Conservation (phyloP, 2,329 filamentous ascomycete species). For the Fusarium sp. region DNA sequence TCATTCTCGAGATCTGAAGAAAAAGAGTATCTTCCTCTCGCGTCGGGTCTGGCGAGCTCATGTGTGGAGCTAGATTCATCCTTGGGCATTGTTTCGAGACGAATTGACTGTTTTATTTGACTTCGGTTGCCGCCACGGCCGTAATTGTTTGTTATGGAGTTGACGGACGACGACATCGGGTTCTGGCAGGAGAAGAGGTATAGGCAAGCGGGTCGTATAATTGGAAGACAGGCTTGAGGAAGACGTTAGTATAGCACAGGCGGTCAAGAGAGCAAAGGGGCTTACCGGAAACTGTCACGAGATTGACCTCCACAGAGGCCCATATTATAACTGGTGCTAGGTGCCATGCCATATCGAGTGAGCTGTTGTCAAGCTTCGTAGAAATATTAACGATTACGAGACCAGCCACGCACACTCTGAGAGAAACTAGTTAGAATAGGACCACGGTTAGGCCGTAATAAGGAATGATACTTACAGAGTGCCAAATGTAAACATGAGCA, state of each 20-base stretch:
- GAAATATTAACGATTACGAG: conserved; percentile 38
- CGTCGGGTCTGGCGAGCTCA: conserved; percentile 26
- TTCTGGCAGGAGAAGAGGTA: conserved; percentile 32
- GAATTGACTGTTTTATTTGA: conserved; percentile 35
- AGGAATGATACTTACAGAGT: conserved; percentile 39
- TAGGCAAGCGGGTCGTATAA: conserved; percentile 35
- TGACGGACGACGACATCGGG: conserved; percentile 5
- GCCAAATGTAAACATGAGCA: conserved; percentile 49
- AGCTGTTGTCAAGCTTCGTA: conserved; percentile 28
- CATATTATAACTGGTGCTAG: conserved; percentile 37
- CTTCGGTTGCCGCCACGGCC: conserved; percentile 20
- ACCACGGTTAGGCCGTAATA: fast-evolving
- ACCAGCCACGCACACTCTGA: conserved; percentile 40
- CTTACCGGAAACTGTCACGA: conserved; percentile 42
- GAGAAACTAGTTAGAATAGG: not conserved
- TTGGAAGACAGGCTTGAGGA: conserved; percentile 43
- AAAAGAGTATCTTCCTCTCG: conserved; percentile 10
- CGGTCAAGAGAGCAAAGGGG: fast-evolving
- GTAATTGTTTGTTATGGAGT: conserved; percentile 16
- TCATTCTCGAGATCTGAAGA: conserved; percentile 34
- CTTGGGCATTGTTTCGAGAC: conserved; percentile 22
- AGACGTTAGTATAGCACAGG: not conserved
- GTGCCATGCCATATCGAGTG: conserved; percentile 40
- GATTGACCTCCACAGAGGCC: conserved; percentile 44
- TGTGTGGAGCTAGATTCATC: conserved; percentile 40